Percentiles rank a stretch among this genome's conserved stretches.
These are phyloP conservation scores for Syncephalastrum contaminatum DNA, from an alignment of 371 early-diverging fungal genomes.

Conservation along the genomic window DNA sequence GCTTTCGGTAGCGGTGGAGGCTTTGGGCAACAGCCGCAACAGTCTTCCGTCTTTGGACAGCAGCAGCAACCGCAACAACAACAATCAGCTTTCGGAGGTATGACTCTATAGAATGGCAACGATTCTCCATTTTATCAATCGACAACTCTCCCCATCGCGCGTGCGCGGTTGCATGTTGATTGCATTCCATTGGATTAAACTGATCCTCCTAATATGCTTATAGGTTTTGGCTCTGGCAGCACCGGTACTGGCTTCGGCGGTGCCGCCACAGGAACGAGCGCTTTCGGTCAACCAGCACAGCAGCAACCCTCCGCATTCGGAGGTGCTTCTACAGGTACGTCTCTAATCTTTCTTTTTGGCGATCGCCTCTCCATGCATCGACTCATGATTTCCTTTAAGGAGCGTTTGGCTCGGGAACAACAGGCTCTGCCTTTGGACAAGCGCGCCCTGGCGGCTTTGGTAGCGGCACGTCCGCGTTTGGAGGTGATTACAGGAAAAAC, in stretches of 20 bases:
- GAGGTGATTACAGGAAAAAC: conserved; percentile 26
- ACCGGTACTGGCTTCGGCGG: conserved; percentile 25
- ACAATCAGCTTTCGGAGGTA: conserved; percentile 54
- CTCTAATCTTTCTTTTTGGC: no score
- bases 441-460: conserved; percentile 46
- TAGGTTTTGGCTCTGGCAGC: conserved; percentile 55
- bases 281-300: conserved; percentile 55
- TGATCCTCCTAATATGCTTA: neutral
- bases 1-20: conserved; percentile 42
- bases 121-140: neutral
- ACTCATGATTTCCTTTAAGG: conserved; percentile 10
- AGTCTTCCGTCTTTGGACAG: conserved; percentile 51
- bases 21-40: conserved; percentile 61
- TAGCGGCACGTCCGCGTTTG: conserved; percentile 34
- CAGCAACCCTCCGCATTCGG: conserved; percentile 33
- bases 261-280: conserved; percentile 33
- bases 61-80: conserved; percentile 39
- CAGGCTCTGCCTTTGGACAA: conserved; percentile 52
- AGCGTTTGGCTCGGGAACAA: conserved; percentile 33
- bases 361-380: neutral
- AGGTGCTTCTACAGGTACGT: conserved; percentile 30
- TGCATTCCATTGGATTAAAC: neutral
- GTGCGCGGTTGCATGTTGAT: neutral
- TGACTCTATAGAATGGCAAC: conserved; percentile 1
- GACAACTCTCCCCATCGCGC: conserved; percentile 1